Evolutionary conservation across 768 basidiomycete genomes (phyloP).

Genomic region (Suillus lakei): DNA sequence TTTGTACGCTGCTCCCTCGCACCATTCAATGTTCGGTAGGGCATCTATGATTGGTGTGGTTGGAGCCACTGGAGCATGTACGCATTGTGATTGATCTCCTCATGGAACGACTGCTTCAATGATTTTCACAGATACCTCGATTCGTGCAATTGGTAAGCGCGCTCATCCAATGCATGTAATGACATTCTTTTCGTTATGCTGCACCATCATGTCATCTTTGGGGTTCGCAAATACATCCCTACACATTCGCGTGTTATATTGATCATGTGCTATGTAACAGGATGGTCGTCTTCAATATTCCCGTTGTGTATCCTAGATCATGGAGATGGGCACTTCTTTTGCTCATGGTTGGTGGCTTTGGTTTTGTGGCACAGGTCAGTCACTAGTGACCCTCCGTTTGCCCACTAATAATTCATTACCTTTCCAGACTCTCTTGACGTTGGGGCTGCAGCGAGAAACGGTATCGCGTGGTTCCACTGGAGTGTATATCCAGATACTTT

Average conservation of each 20-base stretch:
- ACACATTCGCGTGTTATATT: neutral
- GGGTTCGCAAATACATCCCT: constrained; percentile 10
- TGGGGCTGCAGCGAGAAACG: constrained; percentile 68
- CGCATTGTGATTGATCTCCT: constrained; percentile 26
- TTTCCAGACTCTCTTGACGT: constrained; percentile 54
- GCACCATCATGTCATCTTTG: constrained; percentile 36
- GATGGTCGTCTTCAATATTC: constrained; percentile 14
- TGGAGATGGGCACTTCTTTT: constrained; percentile 22
- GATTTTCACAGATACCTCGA: constrained; percentile 45
- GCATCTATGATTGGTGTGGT: constrained; percentile 68
- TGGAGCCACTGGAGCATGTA: constrained; percentile 72
- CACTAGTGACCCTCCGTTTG: neutral
- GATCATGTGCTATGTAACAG: constrained; percentile 11
- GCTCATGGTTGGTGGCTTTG: constrained; percentile 21
- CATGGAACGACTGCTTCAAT: neutral
- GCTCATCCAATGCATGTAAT: constrained; percentile 79
- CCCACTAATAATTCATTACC: neutral
- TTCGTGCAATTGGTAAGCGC: constrained; percentile 74
- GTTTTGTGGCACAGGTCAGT: constrained; percentile 24
- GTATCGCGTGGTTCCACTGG: constrained; percentile 66
- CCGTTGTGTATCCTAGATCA: constrained; percentile 21
- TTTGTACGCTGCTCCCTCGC: neutral
- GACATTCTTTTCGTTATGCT: constrained; percentile 65
- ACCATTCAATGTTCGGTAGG: constrained; percentile 36
- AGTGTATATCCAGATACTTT: constrained; percentile 66